Evolutionary conservation across 2,329 filamentous ascomycete species (phyloP).

Genomic region (Periconia sp.): DNA sequence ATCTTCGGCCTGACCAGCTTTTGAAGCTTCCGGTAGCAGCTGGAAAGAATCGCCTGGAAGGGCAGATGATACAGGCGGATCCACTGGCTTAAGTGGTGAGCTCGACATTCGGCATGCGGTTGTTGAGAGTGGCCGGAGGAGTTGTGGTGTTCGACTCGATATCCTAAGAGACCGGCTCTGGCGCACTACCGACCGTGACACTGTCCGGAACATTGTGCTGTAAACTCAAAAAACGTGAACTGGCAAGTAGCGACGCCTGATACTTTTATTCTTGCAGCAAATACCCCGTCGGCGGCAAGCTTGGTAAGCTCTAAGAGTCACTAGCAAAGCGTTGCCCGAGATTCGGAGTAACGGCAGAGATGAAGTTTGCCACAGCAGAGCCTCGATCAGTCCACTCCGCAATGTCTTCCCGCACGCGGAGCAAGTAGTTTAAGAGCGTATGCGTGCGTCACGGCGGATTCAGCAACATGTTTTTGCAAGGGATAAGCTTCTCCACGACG

Average conservation of each 20-base stretch:
- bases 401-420: conserved; percentile 16
- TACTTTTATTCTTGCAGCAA: conserved; percentile 11
- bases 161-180: conserved; percentile 38
- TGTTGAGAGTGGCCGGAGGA: conserved; percentile 49
- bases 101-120: conserved; percentile 59
- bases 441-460: not conserved
- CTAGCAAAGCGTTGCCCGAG: conserved; percentile 23
- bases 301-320: conserved; percentile 22
- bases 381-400: not conserved
- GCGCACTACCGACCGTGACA: conserved; percentile 43
- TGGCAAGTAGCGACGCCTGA: conserved; percentile 10
- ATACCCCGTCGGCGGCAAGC: conserved; percentile 11
- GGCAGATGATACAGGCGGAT: conserved; percentile 66
- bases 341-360: conserved; percentile 17
- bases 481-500: conserved; percentile 38
- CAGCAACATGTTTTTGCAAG: conserved; percentile 14
- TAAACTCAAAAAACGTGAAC: no score
- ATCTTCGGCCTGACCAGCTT: conserved; percentile 82
- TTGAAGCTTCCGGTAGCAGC: conserved; percentile 76
- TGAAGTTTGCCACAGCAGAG: conserved; percentile 21
- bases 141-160: conserved; percentile 30
- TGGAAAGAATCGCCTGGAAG: conserved; percentile 82
- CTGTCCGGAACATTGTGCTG: conserved; percentile 45
- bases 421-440: conserved; percentile 2
- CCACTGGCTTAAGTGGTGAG: conserved; percentile 58